phyloP scores from a whole-genome alignment of 1,284 basidiomycete species.

The Phlebopus sp. region DNA sequence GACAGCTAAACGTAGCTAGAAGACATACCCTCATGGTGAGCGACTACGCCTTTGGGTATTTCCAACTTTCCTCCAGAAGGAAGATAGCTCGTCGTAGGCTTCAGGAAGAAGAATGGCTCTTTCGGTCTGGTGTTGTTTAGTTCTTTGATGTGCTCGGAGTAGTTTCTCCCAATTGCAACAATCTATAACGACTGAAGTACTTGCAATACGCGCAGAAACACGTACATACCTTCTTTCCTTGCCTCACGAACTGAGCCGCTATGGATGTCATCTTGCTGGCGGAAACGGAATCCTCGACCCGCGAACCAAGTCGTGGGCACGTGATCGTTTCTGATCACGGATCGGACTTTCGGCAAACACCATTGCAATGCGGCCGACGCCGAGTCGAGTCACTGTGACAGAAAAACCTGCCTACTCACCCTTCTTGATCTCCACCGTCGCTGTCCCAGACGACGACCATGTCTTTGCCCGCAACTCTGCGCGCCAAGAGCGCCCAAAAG shows the following conservation, averaged over 20 bases:
- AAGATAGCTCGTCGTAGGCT: slow-evolving; percentile 91
- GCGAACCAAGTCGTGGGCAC: background rate
- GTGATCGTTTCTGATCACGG: background rate
- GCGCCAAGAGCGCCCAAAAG: slow-evolving; percentile 46
- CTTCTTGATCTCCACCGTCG: slow-evolving; percentile 8
- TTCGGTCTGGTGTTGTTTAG: slow-evolving; percentile 87
- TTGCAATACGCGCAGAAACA: no score
- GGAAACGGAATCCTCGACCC: slow-evolving; percentile 3
- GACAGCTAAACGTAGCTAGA: background rate
- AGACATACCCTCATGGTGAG: slow-evolving; percentile 85
- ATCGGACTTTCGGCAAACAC: slow-evolving; percentile 25
- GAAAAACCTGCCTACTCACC: slow-evolving; percentile 7
- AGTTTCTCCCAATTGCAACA: slow-evolving; percentile 87
- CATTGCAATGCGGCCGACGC: slow-evolving; percentile 20
- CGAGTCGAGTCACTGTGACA: slow-evolving; percentile 18
- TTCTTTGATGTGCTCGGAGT: slow-evolving; percentile 87
- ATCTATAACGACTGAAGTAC: slow-evolving; percentile 47
- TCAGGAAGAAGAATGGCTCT: slow-evolving; percentile 98
- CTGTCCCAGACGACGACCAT: slow-evolving; percentile 18
- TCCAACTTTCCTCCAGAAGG: slow-evolving; percentile 77
- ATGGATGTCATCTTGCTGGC: slow-evolving; percentile 26
- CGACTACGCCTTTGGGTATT: slow-evolving; percentile 81
- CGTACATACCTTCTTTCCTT: slow-evolving; percentile 26
- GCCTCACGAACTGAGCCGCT: slow-evolving; percentile 44
- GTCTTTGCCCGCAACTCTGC: slow-evolving; percentile 38